Conservation (phyloP, 176 grass and related monocot genomes). For the Paspalum vaginatum region DNA sequence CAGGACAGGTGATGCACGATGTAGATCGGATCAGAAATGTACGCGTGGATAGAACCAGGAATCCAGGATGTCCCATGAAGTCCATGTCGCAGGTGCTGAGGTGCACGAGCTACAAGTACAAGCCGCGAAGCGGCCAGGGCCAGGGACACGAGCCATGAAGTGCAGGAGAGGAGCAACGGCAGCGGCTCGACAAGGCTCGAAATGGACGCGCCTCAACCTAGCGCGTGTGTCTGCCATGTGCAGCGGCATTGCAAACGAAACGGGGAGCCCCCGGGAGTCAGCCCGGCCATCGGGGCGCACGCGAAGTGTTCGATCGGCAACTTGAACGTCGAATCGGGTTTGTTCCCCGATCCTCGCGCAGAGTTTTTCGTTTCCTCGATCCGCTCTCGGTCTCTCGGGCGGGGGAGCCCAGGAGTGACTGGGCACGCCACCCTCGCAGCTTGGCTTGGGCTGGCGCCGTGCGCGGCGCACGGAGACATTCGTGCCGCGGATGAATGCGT, state of each 20-base stretch:
- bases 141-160: not conserved
- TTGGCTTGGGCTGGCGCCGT: not conserved
- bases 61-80: not conserved
- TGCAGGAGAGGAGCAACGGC: not conserved
- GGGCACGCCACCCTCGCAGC: constrained; percentile 34
- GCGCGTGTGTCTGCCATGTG: constrained; percentile 31
- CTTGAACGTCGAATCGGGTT: not conserved
- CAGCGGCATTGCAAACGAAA: constrained; percentile 12
- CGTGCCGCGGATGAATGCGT: constrained; percentile 6
- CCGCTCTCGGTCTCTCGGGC: constrained; percentile 7
- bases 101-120: not conserved
- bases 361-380: not conserved
- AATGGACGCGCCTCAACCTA: not conserved
- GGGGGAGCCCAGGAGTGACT: constrained; percentile 25
- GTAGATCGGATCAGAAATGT: too few relatives aligned
- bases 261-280: constrained; percentile 4
- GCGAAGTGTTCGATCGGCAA: not conserved
- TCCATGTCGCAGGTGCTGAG: not conserved
- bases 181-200: not conserved
- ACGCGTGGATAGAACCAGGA: too few relatives aligned
- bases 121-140: not conserved
- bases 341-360: constrained; percentile 1
- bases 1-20: too few relatives aligned
- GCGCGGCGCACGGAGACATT: constrained; percentile 17
- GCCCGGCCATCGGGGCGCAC: not conserved